phyloP scores from a whole-genome alignment of 2,329 filamentous ascomycete genomes.

The Aplosporella prunicola region DNA sequence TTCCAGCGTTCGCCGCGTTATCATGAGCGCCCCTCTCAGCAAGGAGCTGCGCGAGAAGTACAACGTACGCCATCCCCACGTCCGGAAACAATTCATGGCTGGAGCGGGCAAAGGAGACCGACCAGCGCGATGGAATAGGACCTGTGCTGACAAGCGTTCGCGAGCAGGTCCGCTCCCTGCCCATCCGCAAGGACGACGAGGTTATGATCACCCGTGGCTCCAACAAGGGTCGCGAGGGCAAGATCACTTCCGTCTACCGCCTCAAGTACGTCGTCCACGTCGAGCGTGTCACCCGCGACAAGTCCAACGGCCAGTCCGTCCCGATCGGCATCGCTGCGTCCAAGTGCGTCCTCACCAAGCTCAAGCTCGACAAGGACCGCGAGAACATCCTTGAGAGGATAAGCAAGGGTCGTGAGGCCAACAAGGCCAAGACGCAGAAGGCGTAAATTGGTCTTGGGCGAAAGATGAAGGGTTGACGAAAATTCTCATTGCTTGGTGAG shows the following conservation, averaged over 20 bases:
- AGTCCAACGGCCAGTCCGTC: slow-evolving; percentile 92
- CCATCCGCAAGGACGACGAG: slow-evolving; percentile 59
- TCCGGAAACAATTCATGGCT: slow-evolving; percentile 1
- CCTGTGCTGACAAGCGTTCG: slow-evolving; percentile 5
- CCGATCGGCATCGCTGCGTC: slow-evolving; percentile 90
- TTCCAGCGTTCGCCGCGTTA: slow-evolving; percentile 85
- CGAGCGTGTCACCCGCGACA: slow-evolving; percentile 93
- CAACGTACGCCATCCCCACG: slow-evolving; percentile 57
- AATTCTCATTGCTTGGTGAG: slow-evolving; percentile 26
- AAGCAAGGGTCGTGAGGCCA: slow-evolving; percentile 67
- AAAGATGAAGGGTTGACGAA: slow-evolving; percentile 26
- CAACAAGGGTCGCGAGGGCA: slow-evolving; percentile 98
- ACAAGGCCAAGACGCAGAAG: slow-evolving; percentile 53
- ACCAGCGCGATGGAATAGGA: background rate
- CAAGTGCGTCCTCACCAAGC: slow-evolving; percentile 97
- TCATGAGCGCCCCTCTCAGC: slow-evolving; percentile 63
- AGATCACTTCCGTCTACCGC: slow-evolving; percentile 79
- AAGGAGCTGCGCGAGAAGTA: slow-evolving; percentile 97
- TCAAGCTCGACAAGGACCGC: slow-evolving; percentile 93
- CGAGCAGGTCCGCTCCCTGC: slow-evolving; percentile 76
- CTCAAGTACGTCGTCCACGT: slow-evolving; percentile 91
- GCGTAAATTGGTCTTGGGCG: slow-evolving; percentile 34
- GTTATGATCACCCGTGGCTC: slow-evolving; percentile 83
- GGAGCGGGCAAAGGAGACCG: background rate
- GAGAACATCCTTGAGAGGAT: slow-evolving; percentile 82